phyloP scores from a whole-genome alignment of 345 rosid species.

The Bruguiera parviflora region DNA sequence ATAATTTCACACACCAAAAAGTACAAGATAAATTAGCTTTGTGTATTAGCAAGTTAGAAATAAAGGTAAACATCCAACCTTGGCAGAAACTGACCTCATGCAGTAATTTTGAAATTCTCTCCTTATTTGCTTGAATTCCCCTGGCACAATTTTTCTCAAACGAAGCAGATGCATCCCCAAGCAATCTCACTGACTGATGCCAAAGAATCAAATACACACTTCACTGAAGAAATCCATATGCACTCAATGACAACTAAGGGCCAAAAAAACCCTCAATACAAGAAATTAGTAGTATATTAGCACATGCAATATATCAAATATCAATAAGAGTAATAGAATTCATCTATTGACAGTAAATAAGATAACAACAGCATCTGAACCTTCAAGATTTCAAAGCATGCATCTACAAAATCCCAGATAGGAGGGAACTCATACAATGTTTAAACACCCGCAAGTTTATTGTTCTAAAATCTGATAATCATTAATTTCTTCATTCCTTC shows the following conservation, averaged over 20 bases:
- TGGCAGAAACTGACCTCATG: conserved; percentile 58
- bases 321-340: too few relatives aligned
- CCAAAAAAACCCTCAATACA: conserved; percentile 1
- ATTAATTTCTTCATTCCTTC: too few relatives aligned
- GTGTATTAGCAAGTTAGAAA: not conserved
- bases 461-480: too few relatives aligned
- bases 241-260: not conserved
- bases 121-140: conserved; percentile 87
- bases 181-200: conserved; percentile 67
- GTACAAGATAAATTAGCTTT: conserved; percentile 11
- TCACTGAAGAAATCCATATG: not conserved
- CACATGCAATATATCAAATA: too few relatives aligned
- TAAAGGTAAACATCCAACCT: not conserved
- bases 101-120: conserved; percentile 80
- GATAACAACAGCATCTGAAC: too few relatives aligned
- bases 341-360: too few relatives aligned
- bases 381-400: not conserved
- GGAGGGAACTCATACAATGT: not conserved
- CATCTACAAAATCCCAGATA: not conserved
- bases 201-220: conserved; percentile 7
- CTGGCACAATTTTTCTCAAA: conserved; percentile 87
- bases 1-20: conserved; percentile 24
- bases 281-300: not conserved
- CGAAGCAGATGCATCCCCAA: conserved; percentile 94
- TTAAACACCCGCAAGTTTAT: not conserved